Percentiles rank a stretch among this genome's conserved stretches.
These are phyloP conservation scores for Stephania cephalantha DNA, from an alignment of 164 flowering plant species.

Conservation along the genomic window DNA sequence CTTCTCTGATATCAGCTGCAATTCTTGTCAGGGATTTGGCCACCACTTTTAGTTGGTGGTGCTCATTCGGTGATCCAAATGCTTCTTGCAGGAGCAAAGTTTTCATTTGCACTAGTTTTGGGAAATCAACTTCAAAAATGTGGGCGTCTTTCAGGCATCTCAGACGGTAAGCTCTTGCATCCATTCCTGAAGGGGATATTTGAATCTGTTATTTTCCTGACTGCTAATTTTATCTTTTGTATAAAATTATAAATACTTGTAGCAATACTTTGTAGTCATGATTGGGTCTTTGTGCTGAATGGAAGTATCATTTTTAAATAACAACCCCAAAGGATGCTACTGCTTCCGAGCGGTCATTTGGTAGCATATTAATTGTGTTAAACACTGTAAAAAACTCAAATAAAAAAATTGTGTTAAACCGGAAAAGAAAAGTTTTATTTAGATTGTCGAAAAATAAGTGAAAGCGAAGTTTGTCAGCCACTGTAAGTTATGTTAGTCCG, in stretches of 20 bases:
- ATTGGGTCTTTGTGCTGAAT: background rate
- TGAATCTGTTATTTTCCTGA: background rate
- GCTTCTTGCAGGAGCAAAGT: conserved; percentile 60
- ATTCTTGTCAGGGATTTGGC: conserved; percentile 77
- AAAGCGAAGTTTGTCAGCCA: background rate
- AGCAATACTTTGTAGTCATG: background rate
- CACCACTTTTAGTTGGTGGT: conserved; percentile 29
- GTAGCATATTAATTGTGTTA: too few relatives aligned
- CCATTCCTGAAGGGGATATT: conserved; percentile 58
- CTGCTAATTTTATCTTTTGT: background rate
- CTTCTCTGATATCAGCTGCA: conserved; percentile 63
- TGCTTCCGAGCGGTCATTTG: background rate
- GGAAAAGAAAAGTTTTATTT: too few relatives aligned
- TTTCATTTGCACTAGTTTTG: conserved; percentile 64
- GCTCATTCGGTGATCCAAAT: conserved; percentile 30
- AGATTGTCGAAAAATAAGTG: too few relatives aligned
- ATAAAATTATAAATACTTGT: background rate
- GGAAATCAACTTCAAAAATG: conserved; percentile 75
- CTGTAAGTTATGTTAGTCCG: too few relatives aligned
- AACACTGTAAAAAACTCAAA: too few relatives aligned
- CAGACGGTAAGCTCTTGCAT: conserved; percentile 75
- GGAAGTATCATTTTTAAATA: background rate
- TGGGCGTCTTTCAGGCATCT: conserved; percentile 60
- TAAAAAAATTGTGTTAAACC: too few relatives aligned
- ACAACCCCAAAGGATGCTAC: background rate